Conservation (phyloP, 1,284 basidiomycete species). For the Austroboletus niveus region DNA sequence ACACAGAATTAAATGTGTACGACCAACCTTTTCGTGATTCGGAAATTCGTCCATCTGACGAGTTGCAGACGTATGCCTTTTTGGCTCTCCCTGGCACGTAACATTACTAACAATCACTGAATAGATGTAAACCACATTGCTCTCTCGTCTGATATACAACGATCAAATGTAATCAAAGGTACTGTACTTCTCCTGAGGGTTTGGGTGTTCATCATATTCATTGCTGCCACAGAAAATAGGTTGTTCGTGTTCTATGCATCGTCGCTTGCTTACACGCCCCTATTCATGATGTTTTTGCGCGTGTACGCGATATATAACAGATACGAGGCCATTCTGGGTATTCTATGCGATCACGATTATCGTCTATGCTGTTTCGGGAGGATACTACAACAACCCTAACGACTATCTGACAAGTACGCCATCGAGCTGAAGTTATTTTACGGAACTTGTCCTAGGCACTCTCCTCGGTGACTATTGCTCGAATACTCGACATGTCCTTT, state of each 20-base stretch:
- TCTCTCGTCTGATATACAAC: background rate
- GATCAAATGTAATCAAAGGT: constrained; percentile 7
- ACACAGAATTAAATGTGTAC: too few relatives aligned
- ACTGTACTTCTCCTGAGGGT: background rate
- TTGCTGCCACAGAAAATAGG: constrained; percentile 21
- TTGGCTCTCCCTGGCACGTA: background rate
- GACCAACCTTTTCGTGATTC: too few relatives aligned
- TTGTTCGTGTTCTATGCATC: background rate
- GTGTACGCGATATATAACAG: constrained; percentile 25
- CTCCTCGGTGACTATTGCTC: constrained; percentile 10
- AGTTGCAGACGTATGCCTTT: constrained; percentile 14
- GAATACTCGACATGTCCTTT: constrained; percentile 17
- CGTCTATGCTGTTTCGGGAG: constrained; percentile 3
- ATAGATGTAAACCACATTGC: constrained; percentile 17
- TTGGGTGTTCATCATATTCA: constrained; percentile 14
- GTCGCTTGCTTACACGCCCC: background rate
- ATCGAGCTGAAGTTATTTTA: background rate
- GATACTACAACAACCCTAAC: constrained; percentile 11
- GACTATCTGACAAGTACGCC: constrained; percentile 13
- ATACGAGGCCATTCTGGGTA: constrained; percentile 15
- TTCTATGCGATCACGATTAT: constrained; percentile 10
- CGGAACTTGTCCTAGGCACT: background rate
- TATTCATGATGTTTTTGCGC: constrained; percentile 27
- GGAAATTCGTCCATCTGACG: background rate
- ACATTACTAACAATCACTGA: background rate